A percentile compares a stretch with the other conserved stretches of the same genome.
Evolutionary conservation across 306 rosid species (phyloP).

Genomic region (Gynostemma pentaphyllum): DNA sequence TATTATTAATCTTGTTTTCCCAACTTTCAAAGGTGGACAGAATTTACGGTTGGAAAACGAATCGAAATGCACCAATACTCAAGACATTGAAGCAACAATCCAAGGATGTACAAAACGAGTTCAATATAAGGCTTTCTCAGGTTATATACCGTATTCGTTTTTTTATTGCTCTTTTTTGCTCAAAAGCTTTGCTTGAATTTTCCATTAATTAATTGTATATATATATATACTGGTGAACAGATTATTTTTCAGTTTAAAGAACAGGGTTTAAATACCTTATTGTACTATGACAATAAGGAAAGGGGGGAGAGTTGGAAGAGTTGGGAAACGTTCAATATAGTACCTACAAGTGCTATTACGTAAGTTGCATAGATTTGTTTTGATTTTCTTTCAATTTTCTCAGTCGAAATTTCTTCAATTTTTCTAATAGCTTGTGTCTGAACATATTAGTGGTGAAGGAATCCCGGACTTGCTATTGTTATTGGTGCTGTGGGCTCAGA

Average conservation of each 20-base stretch:
- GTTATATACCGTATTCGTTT: constrained; percentile 20
- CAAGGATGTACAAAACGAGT: constrained; percentile 80
- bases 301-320: no score
- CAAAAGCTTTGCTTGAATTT: constrained; percentile 6
- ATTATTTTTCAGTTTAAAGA: constrained; percentile 72
- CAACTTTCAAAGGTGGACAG: constrained; percentile 60
- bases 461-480: constrained; percentile 75
- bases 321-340: constrained; percentile 85
- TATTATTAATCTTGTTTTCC: constrained; percentile 3
- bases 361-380: constrained; percentile 18
- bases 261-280: constrained; percentile 75
- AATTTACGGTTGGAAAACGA: constrained; percentile 81
- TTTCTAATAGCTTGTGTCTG: constrained; percentile 21
- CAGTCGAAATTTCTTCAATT: neutral
- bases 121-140: constrained; percentile 71
- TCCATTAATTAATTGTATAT: constrained; percentile 3
- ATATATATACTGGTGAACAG: constrained; percentile 28
- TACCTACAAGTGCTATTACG: constrained; percentile 96
- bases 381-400: neutral
- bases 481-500: constrained; percentile 84
- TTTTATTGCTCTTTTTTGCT: neutral
- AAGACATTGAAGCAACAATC: constrained; percentile 76
- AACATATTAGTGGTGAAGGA: constrained; percentile 76
- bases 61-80: constrained; percentile 66
- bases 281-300: constrained; percentile 77